phyloP scores from a whole-genome alignment of 2,329 filamentous ascomycete species.

The Parastagonospora nodorum region DNA sequence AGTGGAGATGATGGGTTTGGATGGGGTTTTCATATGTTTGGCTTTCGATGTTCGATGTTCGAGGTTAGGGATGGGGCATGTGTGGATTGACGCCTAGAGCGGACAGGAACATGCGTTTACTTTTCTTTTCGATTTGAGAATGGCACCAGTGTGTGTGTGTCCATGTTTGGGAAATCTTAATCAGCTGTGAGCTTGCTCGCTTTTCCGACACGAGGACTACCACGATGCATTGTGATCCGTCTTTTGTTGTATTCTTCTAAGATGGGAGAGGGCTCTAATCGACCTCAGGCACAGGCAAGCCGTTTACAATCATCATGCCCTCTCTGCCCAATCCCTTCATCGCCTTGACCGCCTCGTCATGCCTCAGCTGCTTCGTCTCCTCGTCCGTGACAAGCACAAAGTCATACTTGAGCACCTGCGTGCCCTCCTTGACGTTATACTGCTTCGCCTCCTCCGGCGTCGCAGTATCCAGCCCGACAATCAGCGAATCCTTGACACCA shows the following conservation, averaged over 20 bases:
- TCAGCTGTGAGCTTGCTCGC: too few relatives aligned
- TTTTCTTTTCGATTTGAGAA: not conserved
- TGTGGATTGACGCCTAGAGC: not conserved
- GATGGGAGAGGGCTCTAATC: constrained; percentile 44
- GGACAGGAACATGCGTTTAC: not conserved
- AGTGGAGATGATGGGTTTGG: not conserved
- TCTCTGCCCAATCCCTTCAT: constrained; percentile 66
- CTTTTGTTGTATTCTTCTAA: not conserved
- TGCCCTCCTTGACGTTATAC: constrained; percentile 66
- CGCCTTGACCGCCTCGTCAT: constrained; percentile 69
- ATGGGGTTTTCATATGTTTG: not conserved
- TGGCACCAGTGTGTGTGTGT: too few relatives aligned
- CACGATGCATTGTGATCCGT: not conserved
- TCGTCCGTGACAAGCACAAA: constrained; percentile 77
- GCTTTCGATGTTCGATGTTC: not conserved
- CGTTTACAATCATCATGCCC: constrained; percentile 74
- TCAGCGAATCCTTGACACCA: constrained; percentile 81
- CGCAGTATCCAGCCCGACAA: constrained; percentile 36
- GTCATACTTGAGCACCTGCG: constrained; percentile 69
- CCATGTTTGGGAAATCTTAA: not conserved
- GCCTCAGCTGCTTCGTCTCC: constrained; percentile 69
- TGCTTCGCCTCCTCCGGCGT: constrained; percentile 32
- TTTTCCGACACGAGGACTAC: too few relatives aligned
- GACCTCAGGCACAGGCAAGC: constrained; percentile 74
- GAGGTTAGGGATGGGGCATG: not conserved